Conservation (phyloP, 169 alveolate genomes). For the Plasmodium coatneyi region DNA sequence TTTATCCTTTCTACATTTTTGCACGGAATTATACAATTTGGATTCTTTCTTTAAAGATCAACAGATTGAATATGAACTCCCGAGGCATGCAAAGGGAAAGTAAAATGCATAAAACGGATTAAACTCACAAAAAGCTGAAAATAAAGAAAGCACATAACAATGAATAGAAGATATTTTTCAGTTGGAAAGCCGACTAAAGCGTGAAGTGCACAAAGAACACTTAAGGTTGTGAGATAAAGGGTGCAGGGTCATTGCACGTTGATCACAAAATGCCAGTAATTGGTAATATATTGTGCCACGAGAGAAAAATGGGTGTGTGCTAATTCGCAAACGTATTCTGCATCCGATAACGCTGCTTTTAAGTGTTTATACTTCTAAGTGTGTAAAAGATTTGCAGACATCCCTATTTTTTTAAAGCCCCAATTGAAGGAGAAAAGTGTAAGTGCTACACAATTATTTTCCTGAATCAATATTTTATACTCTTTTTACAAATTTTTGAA, state of each 20-base stretch:
- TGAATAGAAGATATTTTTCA: not conserved
- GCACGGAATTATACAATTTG: not conserved
- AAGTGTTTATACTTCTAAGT: not conserved
- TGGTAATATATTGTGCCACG: not conserved
- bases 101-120: not conserved
- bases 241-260: not conserved
- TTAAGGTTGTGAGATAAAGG: constrained; percentile 1
- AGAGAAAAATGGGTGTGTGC: not conserved
- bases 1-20: not conserved
- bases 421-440: not conserved
- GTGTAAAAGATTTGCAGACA: not conserved
- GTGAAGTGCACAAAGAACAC: not conserved
- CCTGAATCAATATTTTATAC: not conserved
- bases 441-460: not conserved
- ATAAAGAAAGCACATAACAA: not conserved
- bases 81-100: not conserved
- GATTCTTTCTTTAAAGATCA: not conserved
- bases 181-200: not conserved
- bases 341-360: not conserved
- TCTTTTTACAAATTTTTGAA: not conserved
- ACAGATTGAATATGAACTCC: not conserved
- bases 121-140: not conserved
- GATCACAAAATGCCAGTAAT: not conserved
- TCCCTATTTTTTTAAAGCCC: not conserved
- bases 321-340: not conserved